A percentile compares a stretch with the other conserved stretches of the same genome.
Evolutionary conservation across 768 basidiomycete species (phyloP).

Genomic region (Hygrophoropsis aurantiaca): DNA sequence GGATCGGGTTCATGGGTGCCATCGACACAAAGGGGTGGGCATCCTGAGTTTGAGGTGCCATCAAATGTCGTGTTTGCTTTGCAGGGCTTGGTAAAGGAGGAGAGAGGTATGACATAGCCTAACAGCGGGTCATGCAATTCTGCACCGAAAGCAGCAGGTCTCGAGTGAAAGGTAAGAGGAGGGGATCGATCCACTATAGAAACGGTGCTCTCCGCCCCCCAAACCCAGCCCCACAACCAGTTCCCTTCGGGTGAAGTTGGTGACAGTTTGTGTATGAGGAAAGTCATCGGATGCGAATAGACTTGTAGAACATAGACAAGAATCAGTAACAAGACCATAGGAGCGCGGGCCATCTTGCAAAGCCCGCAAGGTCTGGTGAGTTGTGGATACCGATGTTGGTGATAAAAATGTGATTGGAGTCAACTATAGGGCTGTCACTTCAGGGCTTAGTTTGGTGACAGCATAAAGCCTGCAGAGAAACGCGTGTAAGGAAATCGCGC

Average conservation of each 20-base stretch:
- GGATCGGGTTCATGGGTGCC: constrained; percentile 57
- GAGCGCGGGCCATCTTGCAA: constrained; percentile 14
- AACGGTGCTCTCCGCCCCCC: constrained; percentile 69
- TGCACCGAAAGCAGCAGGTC: constrained; percentile 75
- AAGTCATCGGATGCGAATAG: constrained; percentile 4
- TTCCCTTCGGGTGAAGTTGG: constrained; percentile 42
- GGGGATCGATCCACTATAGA: constrained; percentile 77
- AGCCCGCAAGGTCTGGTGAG: constrained; percentile 3
- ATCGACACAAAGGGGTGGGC: constrained; percentile 63
- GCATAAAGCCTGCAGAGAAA: constrained; percentile 6
- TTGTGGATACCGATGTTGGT: neutral
- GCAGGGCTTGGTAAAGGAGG: constrained; percentile 63
- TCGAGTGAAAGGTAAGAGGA: constrained; percentile 65
- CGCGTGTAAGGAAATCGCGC: constrained; percentile 5
- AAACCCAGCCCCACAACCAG: constrained; percentile 65
- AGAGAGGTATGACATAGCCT: constrained; percentile 71
- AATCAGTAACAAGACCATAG: constrained; percentile 4
- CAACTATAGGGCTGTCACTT: neutral
- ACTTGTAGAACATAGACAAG: constrained; percentile 8
- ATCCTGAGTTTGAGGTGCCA: constrained; percentile 49
- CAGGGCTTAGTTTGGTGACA: constrained; percentile 1
- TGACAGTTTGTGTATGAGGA: constrained; percentile 39
- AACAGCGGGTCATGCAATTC: constrained; percentile 67
- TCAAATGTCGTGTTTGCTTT: constrained; percentile 25
- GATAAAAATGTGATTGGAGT: neutral